phyloP scores from a whole-genome alignment of 805 yeast species.

The Teunomyces atbi region DNA sequence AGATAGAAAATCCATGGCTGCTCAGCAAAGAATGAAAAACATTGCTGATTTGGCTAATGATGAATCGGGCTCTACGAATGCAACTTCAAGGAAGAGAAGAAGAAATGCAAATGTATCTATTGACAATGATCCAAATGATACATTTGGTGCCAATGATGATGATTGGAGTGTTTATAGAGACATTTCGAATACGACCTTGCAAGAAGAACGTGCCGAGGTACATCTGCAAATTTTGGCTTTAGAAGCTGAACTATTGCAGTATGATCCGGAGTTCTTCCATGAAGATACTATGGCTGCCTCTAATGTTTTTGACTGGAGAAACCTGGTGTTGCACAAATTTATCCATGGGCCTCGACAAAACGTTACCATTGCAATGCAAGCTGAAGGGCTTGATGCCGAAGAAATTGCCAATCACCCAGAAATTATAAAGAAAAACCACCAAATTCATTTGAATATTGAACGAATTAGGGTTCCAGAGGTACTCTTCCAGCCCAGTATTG shows the following conservation, averaged over 20 bases:
- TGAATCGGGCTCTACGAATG: conserved; percentile 48
- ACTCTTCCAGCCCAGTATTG: conserved; percentile 86
- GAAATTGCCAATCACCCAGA: conserved; percentile 52
- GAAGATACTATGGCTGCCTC: conserved; percentile 80
- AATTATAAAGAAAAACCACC: conserved; percentile 82
- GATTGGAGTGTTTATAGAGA: conserved; percentile 93
- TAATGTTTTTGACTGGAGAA: conserved; percentile 76
- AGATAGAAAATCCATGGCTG: conserved; percentile 87
- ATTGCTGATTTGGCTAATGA: conserved; percentile 85
- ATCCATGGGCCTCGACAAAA: conserved; percentile 87
- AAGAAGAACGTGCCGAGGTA: conserved; percentile 77
- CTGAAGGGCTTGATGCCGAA: conserved; percentile 40
- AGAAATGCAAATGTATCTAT: conserved; percentile 58
- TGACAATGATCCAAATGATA: conserved; percentile 89
- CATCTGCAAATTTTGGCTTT: conserved; percentile 55
- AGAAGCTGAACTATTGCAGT: conserved; percentile 74
- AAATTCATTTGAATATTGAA: conserved; percentile 86
- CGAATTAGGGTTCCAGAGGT: conserved; percentile 91
- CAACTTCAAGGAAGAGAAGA: conserved; percentile 46
- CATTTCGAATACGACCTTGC: conserved; percentile 71
- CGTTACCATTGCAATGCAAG: conserved; percentile 52
- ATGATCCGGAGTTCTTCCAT: conserved; percentile 80
- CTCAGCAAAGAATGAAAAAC: conserved; percentile 89
- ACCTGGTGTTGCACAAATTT: conserved; percentile 75
- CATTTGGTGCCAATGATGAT: conserved; percentile 92